Percentiles rank a stretch among this genome's conserved stretches.
Conservation (phyloP, 148 eudicot species). For the Rhododendron henanense region DNA sequence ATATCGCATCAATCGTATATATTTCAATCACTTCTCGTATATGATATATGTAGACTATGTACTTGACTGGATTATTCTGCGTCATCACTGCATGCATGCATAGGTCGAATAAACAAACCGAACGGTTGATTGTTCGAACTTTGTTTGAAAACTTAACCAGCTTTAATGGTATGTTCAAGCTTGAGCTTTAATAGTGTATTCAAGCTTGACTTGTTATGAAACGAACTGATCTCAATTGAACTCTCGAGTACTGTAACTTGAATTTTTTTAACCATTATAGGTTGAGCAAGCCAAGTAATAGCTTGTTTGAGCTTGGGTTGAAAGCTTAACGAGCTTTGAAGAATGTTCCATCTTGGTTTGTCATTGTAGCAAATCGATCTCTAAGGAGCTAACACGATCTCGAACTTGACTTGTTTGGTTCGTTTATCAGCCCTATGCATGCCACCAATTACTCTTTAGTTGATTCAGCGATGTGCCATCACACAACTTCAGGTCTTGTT, state of each 20-base stretch:
- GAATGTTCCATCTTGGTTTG: neutral
- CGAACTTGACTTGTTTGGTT: neutral
- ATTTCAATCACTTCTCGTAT: neutral
- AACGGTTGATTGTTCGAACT: neutral
- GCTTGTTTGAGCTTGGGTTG: neutral
- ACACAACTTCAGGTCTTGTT: neutral
- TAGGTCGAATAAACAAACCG: neutral
- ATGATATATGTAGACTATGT: neutral
- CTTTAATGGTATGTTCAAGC: neutral
- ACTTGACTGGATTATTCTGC: neutral
- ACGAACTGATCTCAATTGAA: neutral
- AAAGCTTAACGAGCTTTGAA: neutral
- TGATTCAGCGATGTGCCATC: neutral
- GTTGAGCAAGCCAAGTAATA: neutral
- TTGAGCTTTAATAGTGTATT: no score
- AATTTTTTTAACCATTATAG: neutral
- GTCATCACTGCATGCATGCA: neutral
- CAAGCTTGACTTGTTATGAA: neutral
- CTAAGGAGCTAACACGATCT: neutral
- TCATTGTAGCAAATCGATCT: neutral
- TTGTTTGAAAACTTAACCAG: neutral
- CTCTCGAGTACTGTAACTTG: neutral
- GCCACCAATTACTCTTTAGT: neutral
- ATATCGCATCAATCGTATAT: neutral
- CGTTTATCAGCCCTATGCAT: neutral